Evolutionary conservation across 2,329 filamentous ascomycete genomes (phyloP).

Genomic region (Xylariales sp.): DNA sequence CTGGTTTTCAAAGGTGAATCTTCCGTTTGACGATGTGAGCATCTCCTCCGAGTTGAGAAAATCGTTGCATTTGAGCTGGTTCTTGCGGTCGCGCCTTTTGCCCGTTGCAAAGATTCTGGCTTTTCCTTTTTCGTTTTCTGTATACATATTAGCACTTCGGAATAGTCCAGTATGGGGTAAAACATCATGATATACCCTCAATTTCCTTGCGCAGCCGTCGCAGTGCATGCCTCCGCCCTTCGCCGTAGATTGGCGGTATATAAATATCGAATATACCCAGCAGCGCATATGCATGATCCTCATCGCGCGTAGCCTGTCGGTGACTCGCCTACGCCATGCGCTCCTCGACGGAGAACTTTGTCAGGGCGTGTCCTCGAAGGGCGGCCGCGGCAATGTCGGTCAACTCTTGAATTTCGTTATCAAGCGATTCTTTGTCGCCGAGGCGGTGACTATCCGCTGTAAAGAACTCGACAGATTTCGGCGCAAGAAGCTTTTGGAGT

Average conservation of each 20-base stretch:
- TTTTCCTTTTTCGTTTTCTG: not conserved
- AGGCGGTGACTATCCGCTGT: conserved; percentile 14
- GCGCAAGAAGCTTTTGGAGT: conserved; percentile 13
- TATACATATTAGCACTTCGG: not conserved
- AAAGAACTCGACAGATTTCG: conserved; percentile 23
- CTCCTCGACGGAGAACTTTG: conserved; percentile 16
- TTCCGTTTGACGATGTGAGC: not conserved
- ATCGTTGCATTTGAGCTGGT: not conserved
- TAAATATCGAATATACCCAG: not conserved
- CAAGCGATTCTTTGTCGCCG: conserved; percentile 20
- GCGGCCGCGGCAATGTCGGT: conserved; percentile 18
- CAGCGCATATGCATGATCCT: not conserved
- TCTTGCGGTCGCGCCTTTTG: not conserved
- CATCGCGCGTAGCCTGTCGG: not conserved
- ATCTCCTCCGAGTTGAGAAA: not conserved
- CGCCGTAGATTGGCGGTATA: not conserved
- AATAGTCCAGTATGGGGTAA: not conserved
- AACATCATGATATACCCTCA: not conserved
- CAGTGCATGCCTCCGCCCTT: not conserved
- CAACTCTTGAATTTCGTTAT: conserved; percentile 16
- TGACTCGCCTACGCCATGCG: conserved; percentile 16
- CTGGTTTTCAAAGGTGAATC: not conserved
- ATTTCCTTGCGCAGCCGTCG: not conserved
- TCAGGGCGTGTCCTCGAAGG: conserved; percentile 15
- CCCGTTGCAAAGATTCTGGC: not conserved